Evolutionary conservation across 73 alveolate genomes (phyloP), one percentile per base, ranked within the genome.

Genomic region (Paramecium biaurelia): DNA sequence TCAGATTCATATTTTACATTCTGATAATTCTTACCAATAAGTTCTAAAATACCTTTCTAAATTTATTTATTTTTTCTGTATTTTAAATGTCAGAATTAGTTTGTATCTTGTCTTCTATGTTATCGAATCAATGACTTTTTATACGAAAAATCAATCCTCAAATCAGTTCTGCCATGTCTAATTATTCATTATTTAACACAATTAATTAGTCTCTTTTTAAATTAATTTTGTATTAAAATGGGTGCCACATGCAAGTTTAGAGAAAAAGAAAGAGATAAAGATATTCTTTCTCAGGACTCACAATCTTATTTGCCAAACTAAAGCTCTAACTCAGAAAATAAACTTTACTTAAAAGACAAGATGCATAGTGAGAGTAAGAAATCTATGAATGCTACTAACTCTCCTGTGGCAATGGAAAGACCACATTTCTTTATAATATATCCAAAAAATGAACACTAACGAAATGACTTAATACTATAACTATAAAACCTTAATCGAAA

Each of bases 221-320:
- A 53, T 18, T 53, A n/a, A n/a, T 53, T 53, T 53, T 53, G 1
- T 53, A 58, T 9, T 18, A 28, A 12, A 63, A 63, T 63, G 82
- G 82, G 82, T 28, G 82, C 82, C 24, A 28, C 82, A 28, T 63
- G 82, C 82, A 63, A 24, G 24, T 63, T 63, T 63, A 63, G 43
- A 53, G 67, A 53, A 47, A 47, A 5, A 47, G 59, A 47, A 18
- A 53, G 7, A 18, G 67, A 53, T 18, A 53, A 18, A 18, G 32
- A n/a, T 53, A 18, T 53, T 53, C 67, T 15, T n/a, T 0, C 30
- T n/a, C n/a, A n/a, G 1, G 11, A 53, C 28, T n/a, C 67, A 12
- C 6, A 20, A 1, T 10, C 37, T 24, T 24, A 12, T 24, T 63
- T 63, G 1, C 21, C 42, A 8, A 26, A 63, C 47, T 11, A 63